Evolutionary conservation across 106 monocot species (phyloP).

Genomic region (Phalaenopsis equestris): DNA sequence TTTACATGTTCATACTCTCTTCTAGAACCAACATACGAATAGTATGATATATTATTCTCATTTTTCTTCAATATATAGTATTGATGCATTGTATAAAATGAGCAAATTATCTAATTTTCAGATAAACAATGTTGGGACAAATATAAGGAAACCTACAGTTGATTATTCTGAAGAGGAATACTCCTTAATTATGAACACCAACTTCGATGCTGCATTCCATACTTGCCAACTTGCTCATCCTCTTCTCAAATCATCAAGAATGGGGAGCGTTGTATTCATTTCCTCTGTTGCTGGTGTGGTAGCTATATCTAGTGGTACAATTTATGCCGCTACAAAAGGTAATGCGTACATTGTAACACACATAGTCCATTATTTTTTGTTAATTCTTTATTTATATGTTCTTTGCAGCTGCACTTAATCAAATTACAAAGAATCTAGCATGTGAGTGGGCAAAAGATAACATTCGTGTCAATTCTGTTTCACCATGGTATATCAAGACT

Average conservation of each 20-base stretch:
- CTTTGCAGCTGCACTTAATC: conserved; percentile 45
- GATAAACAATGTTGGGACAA: conserved; percentile 5
- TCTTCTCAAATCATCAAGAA: conserved; percentile 35
- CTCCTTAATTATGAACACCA: conserved; percentile 23
- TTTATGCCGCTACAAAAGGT: conserved; percentile 47
- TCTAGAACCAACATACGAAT: neutral
- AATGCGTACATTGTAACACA: neutral
- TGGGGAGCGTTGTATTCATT: conserved; percentile 30
- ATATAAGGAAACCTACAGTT: neutral
- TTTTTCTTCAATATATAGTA: neutral
- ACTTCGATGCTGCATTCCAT: conserved; percentile 55
- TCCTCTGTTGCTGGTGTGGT: conserved; percentile 41
- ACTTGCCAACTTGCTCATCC: conserved; percentile 53
- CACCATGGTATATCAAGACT: conserved; percentile 50
- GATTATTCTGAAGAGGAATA: conserved; percentile 19
- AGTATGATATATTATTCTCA: neutral
- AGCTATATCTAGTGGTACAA: neutral
- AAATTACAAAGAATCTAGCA: conserved; percentile 50
- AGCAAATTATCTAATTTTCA: neutral
- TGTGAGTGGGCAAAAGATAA: conserved; percentile 69
- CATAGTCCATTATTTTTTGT: neutral
- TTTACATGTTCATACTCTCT: neutral
- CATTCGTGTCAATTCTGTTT: conserved; percentile 43
- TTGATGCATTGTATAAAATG: neutral
- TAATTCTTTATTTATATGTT: neutral